Percentiles rank a stretch among this genome's conserved stretches.
Conservation (phyloP, 177 flowering plant species). For the Vitis hybrid region DNA sequence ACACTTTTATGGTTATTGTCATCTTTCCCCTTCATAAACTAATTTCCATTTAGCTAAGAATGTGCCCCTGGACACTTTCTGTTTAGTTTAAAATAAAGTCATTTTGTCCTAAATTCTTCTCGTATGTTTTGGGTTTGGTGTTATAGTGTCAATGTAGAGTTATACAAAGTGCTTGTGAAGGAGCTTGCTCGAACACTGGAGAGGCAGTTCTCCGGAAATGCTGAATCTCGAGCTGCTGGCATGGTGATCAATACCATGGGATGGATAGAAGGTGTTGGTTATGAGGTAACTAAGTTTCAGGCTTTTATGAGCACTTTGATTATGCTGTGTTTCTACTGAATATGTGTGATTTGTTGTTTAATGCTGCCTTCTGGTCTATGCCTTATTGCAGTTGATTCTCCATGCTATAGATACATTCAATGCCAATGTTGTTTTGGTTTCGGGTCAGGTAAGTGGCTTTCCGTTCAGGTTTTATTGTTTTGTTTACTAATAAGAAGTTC, state of each 20-base stretch:
- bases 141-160: conserved; percentile 74
- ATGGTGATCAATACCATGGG: conserved; percentile 99
- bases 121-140: conserved; percentile 6
- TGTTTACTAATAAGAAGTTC: background rate
- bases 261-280: conserved; percentile 94
- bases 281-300: conserved; percentile 56
- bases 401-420: conserved; percentile 85
- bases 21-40: background rate
- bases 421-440: conserved; percentile 78
- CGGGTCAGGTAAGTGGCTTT: conserved; percentile 73
- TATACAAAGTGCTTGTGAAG: conserved; percentile 80
- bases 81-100: background rate
- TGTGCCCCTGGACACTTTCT: background rate
- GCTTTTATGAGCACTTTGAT: background rate
- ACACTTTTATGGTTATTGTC: background rate
- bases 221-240: conserved; percentile 91
- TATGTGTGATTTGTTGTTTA: background rate
- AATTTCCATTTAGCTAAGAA: background rate
- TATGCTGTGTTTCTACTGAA: background rate
- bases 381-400: conserved; percentile 69
- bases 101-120: background rate
- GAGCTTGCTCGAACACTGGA: conserved; percentile 84
- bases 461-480: background rate
- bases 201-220: conserved; percentile 77
- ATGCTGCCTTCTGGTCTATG: conserved; percentile 1